Percentiles rank a stretch among this genome's conserved stretches.
Conservation (phyloP, 2,329 filamentous ascomycete species). For the Verticillium klebahnii region DNA sequence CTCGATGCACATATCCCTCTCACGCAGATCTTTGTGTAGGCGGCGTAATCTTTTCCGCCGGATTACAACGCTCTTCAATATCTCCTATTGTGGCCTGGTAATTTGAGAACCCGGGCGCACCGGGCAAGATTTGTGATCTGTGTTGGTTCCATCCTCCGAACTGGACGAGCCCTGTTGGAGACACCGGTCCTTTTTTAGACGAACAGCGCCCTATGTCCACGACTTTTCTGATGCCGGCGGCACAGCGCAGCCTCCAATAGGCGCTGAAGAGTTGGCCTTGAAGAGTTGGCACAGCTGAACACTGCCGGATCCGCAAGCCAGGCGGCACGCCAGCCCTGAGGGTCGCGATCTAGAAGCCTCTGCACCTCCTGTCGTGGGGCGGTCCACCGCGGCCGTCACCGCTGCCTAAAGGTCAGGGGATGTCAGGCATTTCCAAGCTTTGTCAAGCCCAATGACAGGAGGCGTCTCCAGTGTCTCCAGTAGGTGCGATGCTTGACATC, state of each 20-base stretch:
- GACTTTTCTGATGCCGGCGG: not conserved
- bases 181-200: not conserved
- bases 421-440: not conserved
- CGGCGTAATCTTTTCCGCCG: too few relatives aligned
- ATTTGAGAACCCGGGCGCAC: too few relatives aligned
- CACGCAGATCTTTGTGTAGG: too few relatives aligned
- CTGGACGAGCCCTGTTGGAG: too few relatives aligned
- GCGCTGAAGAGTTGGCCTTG: too few relatives aligned
- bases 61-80: too few relatives aligned
- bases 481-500: not conserved
- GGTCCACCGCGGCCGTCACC: not conserved
- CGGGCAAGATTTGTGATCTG: too few relatives aligned
- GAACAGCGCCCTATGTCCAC: not conserved
- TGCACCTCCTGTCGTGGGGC: not conserved
- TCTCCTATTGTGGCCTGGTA: too few relatives aligned
- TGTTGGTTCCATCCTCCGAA: too few relatives aligned
- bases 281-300: not conserved
- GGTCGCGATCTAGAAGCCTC: not conserved
- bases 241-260: not conserved
- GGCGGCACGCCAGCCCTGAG: not conserved
- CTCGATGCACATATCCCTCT: too few relatives aligned
- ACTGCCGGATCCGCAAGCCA: not conserved
- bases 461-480: not conserved
- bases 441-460: not conserved
- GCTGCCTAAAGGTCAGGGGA: not conserved